These are phyloP conservation scores for Colletotrichum spinosum DNA, from an alignment of 2,329 filamentous ascomycete species.

Conservation along the genomic window DNA sequence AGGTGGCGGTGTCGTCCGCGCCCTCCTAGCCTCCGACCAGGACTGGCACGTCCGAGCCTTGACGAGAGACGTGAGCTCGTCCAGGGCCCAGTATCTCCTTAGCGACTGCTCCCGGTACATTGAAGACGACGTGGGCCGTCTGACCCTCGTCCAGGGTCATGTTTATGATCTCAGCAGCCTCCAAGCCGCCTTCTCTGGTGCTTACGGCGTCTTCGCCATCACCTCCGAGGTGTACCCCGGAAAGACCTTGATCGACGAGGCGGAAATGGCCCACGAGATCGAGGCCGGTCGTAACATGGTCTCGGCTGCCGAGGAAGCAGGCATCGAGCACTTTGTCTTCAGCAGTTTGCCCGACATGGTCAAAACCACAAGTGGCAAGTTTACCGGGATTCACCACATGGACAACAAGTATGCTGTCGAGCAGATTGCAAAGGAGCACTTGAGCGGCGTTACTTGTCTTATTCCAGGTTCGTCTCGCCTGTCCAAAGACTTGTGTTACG, in stretches of 20 bases:
- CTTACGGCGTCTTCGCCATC: conserved; percentile 13
- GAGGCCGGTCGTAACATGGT: conserved; percentile 6
- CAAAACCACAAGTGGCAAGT: conserved; percentile 1
- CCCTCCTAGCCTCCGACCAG: not conserved
- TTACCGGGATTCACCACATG: conserved; percentile 9
- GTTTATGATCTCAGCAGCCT: not conserved
- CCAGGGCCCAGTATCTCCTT: not conserved
- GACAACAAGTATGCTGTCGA: conserved; percentile 13
- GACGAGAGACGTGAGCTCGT: not conserved
- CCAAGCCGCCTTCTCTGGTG: not conserved
- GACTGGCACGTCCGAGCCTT: conserved; percentile 1
- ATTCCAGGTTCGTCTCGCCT: conserved; percentile 2
- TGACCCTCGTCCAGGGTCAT: not conserved
- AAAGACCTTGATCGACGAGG: not conserved
- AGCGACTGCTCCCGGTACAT: not conserved
- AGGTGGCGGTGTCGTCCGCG: conserved; percentile 4
- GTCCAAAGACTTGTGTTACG: not conserved
- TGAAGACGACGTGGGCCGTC: not conserved
- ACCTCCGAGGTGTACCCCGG: not conserved
- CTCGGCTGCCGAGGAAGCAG: conserved; percentile 5
- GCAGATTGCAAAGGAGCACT: conserved; percentile 1
- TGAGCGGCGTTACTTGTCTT: conserved; percentile 1
- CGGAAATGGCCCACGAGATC: conserved; percentile 4
- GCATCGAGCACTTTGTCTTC: conserved; percentile 24
- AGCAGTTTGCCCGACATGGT: conserved; percentile 11